Evolutionary conservation across 768 basidiomycete genomes (phyloP).

Genomic region (Saitozyma podzolica): DNA sequence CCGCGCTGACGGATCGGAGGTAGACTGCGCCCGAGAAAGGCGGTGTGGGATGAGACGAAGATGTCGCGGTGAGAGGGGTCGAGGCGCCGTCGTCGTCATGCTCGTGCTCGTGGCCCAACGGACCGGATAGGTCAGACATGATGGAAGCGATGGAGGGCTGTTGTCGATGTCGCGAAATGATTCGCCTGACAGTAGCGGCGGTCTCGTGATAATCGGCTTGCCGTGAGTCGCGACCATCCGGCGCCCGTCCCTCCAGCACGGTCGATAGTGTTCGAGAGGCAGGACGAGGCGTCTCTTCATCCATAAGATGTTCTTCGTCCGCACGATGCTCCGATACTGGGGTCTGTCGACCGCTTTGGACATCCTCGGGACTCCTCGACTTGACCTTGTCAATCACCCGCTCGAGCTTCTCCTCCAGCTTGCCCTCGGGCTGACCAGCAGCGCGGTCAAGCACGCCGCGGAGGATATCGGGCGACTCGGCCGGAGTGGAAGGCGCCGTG

Average conservation of each 20-base stretch:
- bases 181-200: constrained; percentile 34
- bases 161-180: constrained; percentile 44
- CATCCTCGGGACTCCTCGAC: background rate
- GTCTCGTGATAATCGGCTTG: constrained; percentile 23
- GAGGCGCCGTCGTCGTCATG: constrained; percentile 28
- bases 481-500: constrained; percentile 50
- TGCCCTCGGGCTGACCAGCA: constrained; percentile 31
- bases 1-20: constrained; percentile 56
- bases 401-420: constrained; percentile 52
- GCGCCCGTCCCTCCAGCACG: constrained; percentile 20
- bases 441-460: constrained; percentile 41
- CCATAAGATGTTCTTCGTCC: too few relatives aligned
- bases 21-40: constrained; percentile 31
- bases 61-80: constrained; percentile 52
- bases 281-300: constrained; percentile 1
- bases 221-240: constrained; percentile 6
- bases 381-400: constrained; percentile 54
- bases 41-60: constrained; percentile 50
- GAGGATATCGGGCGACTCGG: constrained; percentile 42
- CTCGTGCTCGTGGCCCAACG: constrained; percentile 16
- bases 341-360: background rate
- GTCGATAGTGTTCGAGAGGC: constrained; percentile 12
- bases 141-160: constrained; percentile 74
- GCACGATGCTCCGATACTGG: too few relatives aligned
- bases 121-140: constrained; percentile 58